Evolutionary conservation across 148 eudicot species (phyloP), one percentile per base, ranked within the genome.

Genomic region (Tetragonia tetragonoides): DNA sequence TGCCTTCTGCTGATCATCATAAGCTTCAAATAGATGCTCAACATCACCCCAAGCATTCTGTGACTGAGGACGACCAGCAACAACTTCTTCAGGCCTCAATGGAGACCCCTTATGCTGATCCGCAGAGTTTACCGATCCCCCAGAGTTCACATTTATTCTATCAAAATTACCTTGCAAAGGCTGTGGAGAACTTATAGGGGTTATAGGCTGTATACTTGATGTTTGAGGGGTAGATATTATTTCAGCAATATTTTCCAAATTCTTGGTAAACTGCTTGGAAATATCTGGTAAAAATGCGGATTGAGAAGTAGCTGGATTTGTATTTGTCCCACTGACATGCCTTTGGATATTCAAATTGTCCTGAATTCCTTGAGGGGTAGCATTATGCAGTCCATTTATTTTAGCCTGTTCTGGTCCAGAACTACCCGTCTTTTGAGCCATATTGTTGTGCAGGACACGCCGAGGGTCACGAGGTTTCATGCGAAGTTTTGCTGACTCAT

Each of bases 391-490:
- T 60, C 81, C 81, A 81, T 75, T 86, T 70, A 78, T 68, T 77
- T 82, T 85, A 20, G 75, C 56, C 68, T 82, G 90, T 80, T 90
- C 89, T 67, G 87, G 47, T 51, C 62, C 88, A 77, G 81, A 68
- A 73, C 75, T 83, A 40, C 77, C 85, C 71, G 65, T 75, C 70
- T 80, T 90, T 68, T 85, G 86, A 34, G 68, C 70, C 34, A 77
- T 20, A 74, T 77, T 87, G 70, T 76, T 81, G 65, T 89, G 93
- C 73, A 91, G 92, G 67, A 78, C 78, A 75, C 98, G 95, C n/a
- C 98, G 95, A 80, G 99, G 98, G 77, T 96, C 97, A 78, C 98
- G 95, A 49, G 97, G 92, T 78, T 93, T 96, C 99, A 96, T 93
- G 70, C 93, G 95, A 78, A 86, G 76, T 83, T 86, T 96, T 66